These are phyloP conservation scores for Hyaloscypha finlandica DNA, from an alignment of 495 filamentous ascomycete species.

Conservation along the genomic window DNA sequence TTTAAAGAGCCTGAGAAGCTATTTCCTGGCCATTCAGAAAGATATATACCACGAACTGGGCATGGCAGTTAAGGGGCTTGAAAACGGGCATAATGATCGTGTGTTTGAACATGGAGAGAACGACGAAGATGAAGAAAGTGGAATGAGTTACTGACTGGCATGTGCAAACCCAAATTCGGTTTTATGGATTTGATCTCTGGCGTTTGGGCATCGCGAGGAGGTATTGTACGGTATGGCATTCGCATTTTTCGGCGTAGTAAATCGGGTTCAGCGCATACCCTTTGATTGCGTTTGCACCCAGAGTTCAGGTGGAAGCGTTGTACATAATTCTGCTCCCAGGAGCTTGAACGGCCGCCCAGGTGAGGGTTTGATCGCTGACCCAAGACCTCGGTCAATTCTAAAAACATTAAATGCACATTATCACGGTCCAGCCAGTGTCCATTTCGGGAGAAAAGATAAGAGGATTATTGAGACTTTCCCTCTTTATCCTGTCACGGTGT, in stretches of 20 bases:
- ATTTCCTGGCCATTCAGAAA: constrained; percentile 85
- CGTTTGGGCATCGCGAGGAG: background rate
- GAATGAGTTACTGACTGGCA: constrained; percentile 28
- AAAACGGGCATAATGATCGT: background rate
- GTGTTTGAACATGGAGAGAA: constrained; percentile 8
- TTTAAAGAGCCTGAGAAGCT: constrained; percentile 74
- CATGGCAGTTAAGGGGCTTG: constrained; percentile 3
- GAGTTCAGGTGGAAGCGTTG: background rate
- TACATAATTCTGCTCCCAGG: constrained; percentile 8
- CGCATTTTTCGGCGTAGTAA: constrained; percentile 8
- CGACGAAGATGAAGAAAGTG: constrained; percentile 28
- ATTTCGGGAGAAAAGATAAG: background rate
- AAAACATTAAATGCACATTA: background rate
- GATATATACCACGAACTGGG: constrained; percentile 50
- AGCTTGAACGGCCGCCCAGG: background rate
- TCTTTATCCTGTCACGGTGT: no score
- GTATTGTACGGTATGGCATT: constrained; percentile 8
- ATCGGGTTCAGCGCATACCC: constrained; percentile 24
- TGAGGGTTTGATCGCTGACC: background rate
- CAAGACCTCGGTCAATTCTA: background rate
- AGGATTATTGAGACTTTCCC: no score
- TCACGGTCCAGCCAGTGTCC: background rate
- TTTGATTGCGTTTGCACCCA: constrained; percentile 8
- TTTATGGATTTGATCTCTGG: background rate
- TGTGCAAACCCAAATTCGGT: background rate